A percentile compares a stretch with the other conserved stretches of the same genome.
Conservation (phyloP, 2,329 filamentous ascomycete species). For the Penicillium aurantiogriseum region DNA sequence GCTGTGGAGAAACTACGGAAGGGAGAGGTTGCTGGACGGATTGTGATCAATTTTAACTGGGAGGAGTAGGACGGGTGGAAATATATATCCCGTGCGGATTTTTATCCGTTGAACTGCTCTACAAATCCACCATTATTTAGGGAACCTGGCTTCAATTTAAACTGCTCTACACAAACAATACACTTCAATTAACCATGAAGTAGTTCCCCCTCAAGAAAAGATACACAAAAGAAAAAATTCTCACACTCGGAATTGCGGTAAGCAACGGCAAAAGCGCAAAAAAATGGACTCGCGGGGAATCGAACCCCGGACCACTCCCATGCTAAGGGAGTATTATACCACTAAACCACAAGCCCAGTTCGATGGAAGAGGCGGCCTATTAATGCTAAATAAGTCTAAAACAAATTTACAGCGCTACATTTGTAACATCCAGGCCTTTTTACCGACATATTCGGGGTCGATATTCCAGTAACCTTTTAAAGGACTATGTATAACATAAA, state of each 20-base stretch:
- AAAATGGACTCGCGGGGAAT: conserved; percentile 49
- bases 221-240: conserved; percentile 1
- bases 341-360: conserved; percentile 44
- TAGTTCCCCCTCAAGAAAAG: background rate
- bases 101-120: background rate
- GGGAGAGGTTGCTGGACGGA: conserved; percentile 53
- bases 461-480: background rate
- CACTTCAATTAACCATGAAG: too few relatives aligned
- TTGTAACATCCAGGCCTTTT: background rate
- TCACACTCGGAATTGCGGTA: conserved; percentile 5
- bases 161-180: too few relatives aligned
- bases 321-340: conserved; percentile 50
- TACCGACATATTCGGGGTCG: background rate
- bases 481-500: too few relatives aligned
- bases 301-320: conserved; percentile 50
- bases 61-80: conserved; percentile 5
- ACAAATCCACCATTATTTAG: background rate
- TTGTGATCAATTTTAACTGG: conserved; percentile 55
- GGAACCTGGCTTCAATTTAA: background rate
- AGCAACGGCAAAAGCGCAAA: background rate
- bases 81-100: background rate
- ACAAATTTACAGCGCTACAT: too few relatives aligned
- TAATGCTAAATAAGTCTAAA: background rate
- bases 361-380: background rate
- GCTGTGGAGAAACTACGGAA: conserved; percentile 51